Percentiles rank a stretch among this genome's conserved stretches.
Evolutionary conservation across 768 basidiomycete species (phyloP).

Genomic region (Calocera viscosa): DNA sequence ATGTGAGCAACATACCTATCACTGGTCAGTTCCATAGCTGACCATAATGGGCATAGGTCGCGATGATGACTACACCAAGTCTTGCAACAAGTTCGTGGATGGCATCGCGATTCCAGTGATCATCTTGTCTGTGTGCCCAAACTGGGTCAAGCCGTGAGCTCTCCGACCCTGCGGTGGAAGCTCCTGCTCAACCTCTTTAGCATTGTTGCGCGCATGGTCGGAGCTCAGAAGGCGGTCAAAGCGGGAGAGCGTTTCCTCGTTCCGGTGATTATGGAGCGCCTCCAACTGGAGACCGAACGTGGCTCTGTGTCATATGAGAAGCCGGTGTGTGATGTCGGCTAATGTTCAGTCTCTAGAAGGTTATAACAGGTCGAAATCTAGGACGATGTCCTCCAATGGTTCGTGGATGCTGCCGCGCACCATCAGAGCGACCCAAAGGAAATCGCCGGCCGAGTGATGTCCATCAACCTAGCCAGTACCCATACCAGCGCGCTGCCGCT

Average conservation of each 20-base stretch:
- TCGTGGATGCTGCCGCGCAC: constrained; percentile 31
- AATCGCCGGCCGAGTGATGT: constrained; percentile 26
- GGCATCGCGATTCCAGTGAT: not conserved
- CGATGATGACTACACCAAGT: constrained; percentile 6
- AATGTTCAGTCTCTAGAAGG: too few species aligned
- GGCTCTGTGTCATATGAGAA: not conserved
- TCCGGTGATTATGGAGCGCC: constrained; percentile 27
- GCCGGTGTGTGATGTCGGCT: not conserved
- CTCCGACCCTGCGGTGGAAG: not conserved
- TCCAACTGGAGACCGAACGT: constrained; percentile 7
- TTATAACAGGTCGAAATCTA: not conserved
- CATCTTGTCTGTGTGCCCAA: constrained; percentile 15
- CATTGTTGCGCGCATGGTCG: constrained; percentile 5
- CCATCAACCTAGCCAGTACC: constrained; percentile 33
- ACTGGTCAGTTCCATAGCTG: not conserved
- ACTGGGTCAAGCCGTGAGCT: constrained; percentile 16
- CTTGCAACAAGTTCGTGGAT: not conserved
- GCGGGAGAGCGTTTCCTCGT: constrained; percentile 16
- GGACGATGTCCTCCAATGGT: constrained; percentile 35
- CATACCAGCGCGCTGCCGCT: constrained; percentile 33
- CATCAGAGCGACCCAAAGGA: constrained; percentile 26
- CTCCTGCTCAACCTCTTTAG: not conserved
- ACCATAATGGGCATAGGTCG: not conserved
- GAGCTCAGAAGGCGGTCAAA: constrained; percentile 4
- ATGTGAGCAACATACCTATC: constrained; percentile 20